phyloP scores from a whole-genome alignment of 2,329 filamentous ascomycete genomes.

The Polychaeton citri region DNA sequence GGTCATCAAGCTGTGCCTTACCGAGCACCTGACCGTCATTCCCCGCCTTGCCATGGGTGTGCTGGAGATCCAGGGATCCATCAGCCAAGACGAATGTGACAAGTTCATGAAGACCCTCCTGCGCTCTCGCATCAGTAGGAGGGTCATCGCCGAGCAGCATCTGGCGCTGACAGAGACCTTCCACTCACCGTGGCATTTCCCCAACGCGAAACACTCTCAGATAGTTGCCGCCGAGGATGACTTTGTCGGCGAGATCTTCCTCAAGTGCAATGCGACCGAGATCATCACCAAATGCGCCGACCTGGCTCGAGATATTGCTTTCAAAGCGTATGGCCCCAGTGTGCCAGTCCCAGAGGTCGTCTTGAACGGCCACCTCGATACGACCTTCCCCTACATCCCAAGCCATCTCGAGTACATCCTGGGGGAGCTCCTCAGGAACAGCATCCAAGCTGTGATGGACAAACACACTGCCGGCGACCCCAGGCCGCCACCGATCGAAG shows the following conservation, averaged over 20 bases:
- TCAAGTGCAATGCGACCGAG: constrained; percentile 81
- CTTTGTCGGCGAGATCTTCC: constrained; percentile 89
- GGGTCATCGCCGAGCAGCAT: constrained; percentile 96
- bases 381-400: constrained; percentile 91
- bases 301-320: constrained; percentile 61
- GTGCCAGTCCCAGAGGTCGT: constrained; percentile 66
- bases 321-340: constrained; percentile 58
- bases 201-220: constrained; percentile 54
- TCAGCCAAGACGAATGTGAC: constrained; percentile 71
- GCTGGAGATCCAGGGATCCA: constrained; percentile 72
- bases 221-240: constrained; percentile 50
- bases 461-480: constrained; percentile 43
- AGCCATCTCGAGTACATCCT: constrained; percentile 96
- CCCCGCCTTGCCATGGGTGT: constrained; percentile 91
- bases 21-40: constrained; percentile 84
- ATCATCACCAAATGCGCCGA: constrained; percentile 73
- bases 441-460: constrained; percentile 83
- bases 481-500: constrained; percentile 72
- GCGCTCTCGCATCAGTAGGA: constrained; percentile 79
- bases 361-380: constrained; percentile 71
- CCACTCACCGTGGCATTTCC: constrained; percentile 79
- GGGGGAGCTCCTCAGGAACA: constrained; percentile 87
- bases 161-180: constrained; percentile 90
- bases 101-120: constrained; percentile 91
- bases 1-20: constrained; percentile 63